Percentiles rank a stretch among this genome's conserved stretches.
phyloP scores from a whole-genome alignment of 495 filamentous ascomycete genomes.

The Bombardia bombarda region DNA sequence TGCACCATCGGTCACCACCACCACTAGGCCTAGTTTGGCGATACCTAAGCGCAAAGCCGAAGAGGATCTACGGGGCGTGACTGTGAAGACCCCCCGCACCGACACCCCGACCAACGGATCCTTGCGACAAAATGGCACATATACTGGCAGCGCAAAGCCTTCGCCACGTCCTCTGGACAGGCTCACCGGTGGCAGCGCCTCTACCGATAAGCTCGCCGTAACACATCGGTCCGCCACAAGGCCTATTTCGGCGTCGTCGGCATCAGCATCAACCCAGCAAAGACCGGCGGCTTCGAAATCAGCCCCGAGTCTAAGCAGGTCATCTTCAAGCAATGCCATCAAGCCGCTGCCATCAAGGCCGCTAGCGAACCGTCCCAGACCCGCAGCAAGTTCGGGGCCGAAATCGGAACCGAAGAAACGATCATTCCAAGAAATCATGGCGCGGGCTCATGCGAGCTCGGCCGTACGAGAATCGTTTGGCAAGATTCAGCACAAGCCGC shows the following conservation, averaged over 20 bases:
- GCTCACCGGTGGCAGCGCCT: constrained; percentile 9
- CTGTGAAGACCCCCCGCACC: constrained; percentile 22
- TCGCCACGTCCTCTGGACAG: no score
- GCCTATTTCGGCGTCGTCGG: constrained; percentile 8
- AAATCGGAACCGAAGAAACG: constrained; percentile 46
- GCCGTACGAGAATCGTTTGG: constrained; percentile 37
- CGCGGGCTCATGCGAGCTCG: constrained; percentile 50
- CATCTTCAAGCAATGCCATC: background rate
- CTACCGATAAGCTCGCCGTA: constrained; percentile 1
- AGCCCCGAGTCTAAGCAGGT: background rate
- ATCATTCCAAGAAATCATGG: constrained; percentile 62
- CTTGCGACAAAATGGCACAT: constrained; percentile 10
- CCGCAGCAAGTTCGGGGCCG: constrained; percentile 22
- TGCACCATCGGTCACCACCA: constrained; percentile 22
- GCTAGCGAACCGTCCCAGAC: constrained; percentile 7
- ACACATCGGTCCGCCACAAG: constrained; percentile 1
- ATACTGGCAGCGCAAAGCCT: no score
- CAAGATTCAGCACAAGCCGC: constrained; percentile 49
- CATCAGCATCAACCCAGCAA: constrained; percentile 4
- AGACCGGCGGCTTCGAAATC: background rate
- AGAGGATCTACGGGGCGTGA: constrained; percentile 27
- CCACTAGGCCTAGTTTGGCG: constrained; percentile 14
- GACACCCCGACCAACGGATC: constrained; percentile 10
- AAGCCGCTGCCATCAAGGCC: constrained; percentile 14
- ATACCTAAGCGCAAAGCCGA: constrained; percentile 45